Percentiles rank a stretch among this genome's conserved stretches.
Conservation (phyloP, 257 asterid species). For the Fraxinus pennsylvanica region DNA sequence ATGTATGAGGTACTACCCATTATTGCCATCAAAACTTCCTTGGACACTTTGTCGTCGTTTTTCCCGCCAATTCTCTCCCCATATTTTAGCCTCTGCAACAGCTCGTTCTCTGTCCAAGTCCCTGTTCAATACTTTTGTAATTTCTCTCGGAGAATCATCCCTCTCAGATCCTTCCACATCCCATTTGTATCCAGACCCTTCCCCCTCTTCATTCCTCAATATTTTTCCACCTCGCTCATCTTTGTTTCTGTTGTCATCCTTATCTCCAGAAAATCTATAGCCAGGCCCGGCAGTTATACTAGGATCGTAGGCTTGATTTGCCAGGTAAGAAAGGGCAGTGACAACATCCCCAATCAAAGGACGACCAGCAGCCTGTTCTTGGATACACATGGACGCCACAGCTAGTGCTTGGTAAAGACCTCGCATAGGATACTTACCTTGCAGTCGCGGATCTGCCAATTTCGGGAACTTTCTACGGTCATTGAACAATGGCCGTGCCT, state of each 20-base stretch:
- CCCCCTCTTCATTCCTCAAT: conserved; percentile 45
- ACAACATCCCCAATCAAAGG: conserved; percentile 60
- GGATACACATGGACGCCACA: conserved; percentile 63
- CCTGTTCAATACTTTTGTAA: conserved; percentile 44
- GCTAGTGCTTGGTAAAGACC: conserved; percentile 61
- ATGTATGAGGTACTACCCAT: conserved; percentile 20
- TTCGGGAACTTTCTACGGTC: conserved; percentile 55
- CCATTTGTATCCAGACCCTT: conserved; percentile 50
- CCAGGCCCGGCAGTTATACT: conserved; percentile 26
- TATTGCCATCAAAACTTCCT: conserved; percentile 44
- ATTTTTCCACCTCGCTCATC: conserved; percentile 41
- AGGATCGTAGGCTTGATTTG: conserved; percentile 52
- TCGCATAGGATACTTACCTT: conserved; percentile 55
- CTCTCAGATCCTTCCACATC: conserved; percentile 54
- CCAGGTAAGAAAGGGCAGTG: conserved; percentile 54
- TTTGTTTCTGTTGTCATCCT: conserved; percentile 40
- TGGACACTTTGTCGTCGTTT: conserved; percentile 44
- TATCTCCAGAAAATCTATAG: conserved; percentile 27
- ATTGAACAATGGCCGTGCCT: conserved; percentile 59
- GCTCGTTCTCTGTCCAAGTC: conserved; percentile 56
- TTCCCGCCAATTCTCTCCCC: conserved; percentile 63
- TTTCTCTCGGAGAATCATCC: conserved; percentile 54
- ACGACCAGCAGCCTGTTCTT: conserved; percentile 63
- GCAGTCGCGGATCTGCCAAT: conserved; percentile 49
- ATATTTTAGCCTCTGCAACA: conserved; percentile 65